A percentile compares a stretch with the other conserved stretches of the same genome.
Evolutionary conservation across 208 protist species (phyloP).

Genomic region (Trypanosoma rangeli): DNA sequence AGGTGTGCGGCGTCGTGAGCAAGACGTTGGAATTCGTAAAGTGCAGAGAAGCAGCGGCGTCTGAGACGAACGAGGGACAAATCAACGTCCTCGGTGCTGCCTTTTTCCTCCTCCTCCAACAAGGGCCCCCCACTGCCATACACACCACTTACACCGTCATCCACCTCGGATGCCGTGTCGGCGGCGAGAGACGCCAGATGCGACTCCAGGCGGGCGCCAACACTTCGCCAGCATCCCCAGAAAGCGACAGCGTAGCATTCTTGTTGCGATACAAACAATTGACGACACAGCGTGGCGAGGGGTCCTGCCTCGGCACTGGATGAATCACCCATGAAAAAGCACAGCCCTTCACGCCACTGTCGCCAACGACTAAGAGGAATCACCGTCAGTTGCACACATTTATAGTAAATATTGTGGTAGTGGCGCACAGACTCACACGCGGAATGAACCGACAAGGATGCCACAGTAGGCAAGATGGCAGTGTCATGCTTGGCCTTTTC

Average conservation of each 20-base stretch:
- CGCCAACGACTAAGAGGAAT: slow-evolving; percentile 33
- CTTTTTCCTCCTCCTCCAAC: slow-evolving; percentile 1
- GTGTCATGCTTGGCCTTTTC: slow-evolving; percentile 15
- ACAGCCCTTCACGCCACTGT: slow-evolving; percentile 36
- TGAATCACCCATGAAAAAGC: slow-evolving; percentile 14
- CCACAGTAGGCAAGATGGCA: slow-evolving; percentile 16
- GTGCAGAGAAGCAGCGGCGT: slow-evolving; percentile 20
- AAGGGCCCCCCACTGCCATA: not conserved
- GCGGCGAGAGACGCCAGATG: slow-evolving; percentile 7
- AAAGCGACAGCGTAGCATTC: slow-evolving; percentile 26
- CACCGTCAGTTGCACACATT: slow-evolving; percentile 29
- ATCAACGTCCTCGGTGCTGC: slow-evolving; percentile 8
- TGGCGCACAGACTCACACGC: slow-evolving; percentile 30
- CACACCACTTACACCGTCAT: not conserved
- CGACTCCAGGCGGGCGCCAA: slow-evolving; percentile 16
- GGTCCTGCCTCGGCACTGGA: not conserved
- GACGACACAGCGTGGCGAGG: slow-evolving; percentile 9
- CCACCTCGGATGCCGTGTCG: not conserved
- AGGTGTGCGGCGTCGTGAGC: slow-evolving; percentile 50
- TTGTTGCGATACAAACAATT: slow-evolving; percentile 5
- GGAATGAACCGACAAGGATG: slow-evolving; percentile 7
- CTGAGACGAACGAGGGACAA: slow-evolving; percentile 10
- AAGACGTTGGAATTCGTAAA: slow-evolving; percentile 50
- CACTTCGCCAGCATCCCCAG: slow-evolving; percentile 28
- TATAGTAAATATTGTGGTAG: slow-evolving; percentile 41